Evolutionary conservation across 2,329 filamentous ascomycete species (phyloP), one percentile per base, ranked within the genome.

Genomic region (Penicillium sp.): DNA sequence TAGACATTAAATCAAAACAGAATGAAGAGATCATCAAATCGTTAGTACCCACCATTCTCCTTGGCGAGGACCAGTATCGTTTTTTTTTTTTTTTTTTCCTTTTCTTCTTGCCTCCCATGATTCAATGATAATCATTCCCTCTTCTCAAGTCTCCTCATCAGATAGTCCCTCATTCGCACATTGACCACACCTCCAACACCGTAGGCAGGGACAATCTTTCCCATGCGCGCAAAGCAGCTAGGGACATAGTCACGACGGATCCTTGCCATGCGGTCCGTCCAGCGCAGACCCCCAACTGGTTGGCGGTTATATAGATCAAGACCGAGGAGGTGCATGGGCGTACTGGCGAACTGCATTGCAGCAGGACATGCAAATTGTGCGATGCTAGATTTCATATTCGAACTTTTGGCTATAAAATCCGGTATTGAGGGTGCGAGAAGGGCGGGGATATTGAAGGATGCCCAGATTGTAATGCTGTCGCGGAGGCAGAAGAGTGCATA

Each of bases 151-250:
- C 64, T 81, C 81, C 76, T 77, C 87, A 96, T 91, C 63, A 93
- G 69, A 49, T 70, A 77, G 66, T 76, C 78, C 63, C 91, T 81
- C 41, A 93, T 78, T 66, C 88, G 86, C 55, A 81, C 81, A 74
- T 96, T 96, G 10, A 94, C 88, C 10, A 96, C 90, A 0, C 91
- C 91, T 0, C 91, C 92, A 11, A 96, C 81, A 2, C 91, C 92
- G 77, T 93, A 96, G 0, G 91, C 91, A 16, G 91, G 91, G 2
- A 96, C 81, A 63, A 96, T 96, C 66, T 92, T 82, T 57, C 88
- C 88, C 73, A 96, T 88, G 50, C 91, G 78, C 26, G 92, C 91
- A 53, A 83, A 74, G 29, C 84, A 84, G 70, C 88, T 93, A 59
- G 87, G 81, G 16, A 81, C 75, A 85, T 91, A 96, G 68, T 95